Conservation (phyloP, 1,284 basidiomycete species). For the Peniophora sp. region DNA sequence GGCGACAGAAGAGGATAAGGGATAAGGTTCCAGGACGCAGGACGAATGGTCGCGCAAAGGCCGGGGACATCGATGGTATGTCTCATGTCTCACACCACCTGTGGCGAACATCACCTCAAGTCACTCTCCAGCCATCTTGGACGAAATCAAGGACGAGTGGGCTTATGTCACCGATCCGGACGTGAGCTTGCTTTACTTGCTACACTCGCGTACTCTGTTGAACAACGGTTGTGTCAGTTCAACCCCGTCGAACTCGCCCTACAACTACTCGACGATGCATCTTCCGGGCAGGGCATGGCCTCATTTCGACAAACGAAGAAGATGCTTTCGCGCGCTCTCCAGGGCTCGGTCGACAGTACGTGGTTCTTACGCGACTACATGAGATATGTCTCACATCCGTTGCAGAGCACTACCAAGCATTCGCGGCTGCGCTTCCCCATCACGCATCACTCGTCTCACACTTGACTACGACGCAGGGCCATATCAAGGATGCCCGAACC, state of each 20-base stretch:
- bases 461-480: conserved; percentile 62
- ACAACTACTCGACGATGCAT: conserved; percentile 71
- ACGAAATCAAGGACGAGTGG: conserved; percentile 85
- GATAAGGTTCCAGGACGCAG: conserved; percentile 57
- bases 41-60: conserved; percentile 42
- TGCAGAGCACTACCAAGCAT: conserved; percentile 83
- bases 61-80: conserved; percentile 74
- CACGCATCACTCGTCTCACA: conserved; percentile 73
- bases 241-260: conserved; percentile 88
- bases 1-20: conserved; percentile 54
- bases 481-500: conserved; percentile 65
- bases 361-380: conserved; percentile 10
- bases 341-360: conserved; percentile 81
- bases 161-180: conserved; percentile 81
- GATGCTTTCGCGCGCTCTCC: conserved; percentile 69
- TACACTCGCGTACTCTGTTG: conserved; percentile 5
- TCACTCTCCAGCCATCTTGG: conserved; percentile 57
- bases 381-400: conserved; percentile 3
- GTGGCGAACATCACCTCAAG: conserved; percentile 2
- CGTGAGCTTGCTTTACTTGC: conserved; percentile 35
- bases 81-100: conserved; percentile 5
- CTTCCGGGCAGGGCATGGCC: conserved; percentile 61
- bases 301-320: conserved; percentile 72
- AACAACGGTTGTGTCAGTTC: conserved; percentile 45
- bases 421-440: conserved; percentile 84